A percentile compares a stretch with the other conserved stretches of the same genome.
Conservation (phyloP, 352 stramenopile genomes). For the Pythium pyrilobum region DNA sequence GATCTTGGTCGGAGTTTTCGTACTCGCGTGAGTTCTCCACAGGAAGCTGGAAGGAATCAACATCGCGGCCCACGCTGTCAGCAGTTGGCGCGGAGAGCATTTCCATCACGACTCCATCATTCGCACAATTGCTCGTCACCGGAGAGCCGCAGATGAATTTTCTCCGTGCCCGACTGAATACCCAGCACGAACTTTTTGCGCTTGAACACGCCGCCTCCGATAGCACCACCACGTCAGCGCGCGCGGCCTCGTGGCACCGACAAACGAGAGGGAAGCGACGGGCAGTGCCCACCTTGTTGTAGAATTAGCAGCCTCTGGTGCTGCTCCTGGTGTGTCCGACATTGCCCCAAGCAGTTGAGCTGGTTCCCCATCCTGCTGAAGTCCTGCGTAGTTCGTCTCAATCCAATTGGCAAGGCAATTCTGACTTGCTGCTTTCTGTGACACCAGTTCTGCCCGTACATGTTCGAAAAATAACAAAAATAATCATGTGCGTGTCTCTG, state of each 20-base stretch:
- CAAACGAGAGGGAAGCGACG: background rate
- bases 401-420: too few species aligned
- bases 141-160: conserved; percentile 57
- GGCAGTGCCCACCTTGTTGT: conserved; percentile 42
- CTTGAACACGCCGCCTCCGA: conserved; percentile 54
- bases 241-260: background rate
- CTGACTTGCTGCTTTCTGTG: too few species aligned
- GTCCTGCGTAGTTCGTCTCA: too few species aligned
- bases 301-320: conserved; percentile 63
- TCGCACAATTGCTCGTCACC: conserved; percentile 50
- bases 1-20: conserved; percentile 43
- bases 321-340: conserved; percentile 56
- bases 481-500: too few species aligned
- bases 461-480: too few species aligned
- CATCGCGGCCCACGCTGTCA: too few species aligned
- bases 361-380: conserved; percentile 85
- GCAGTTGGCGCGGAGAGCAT: too few species aligned
- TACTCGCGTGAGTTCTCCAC: conserved; percentile 56
- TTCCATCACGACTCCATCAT: too few species aligned
- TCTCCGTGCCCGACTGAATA: conserved; percentile 53
- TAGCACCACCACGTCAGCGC: background rate
- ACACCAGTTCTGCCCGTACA: too few species aligned
- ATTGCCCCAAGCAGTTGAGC: conserved; percentile 78
- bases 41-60: conserved; percentile 39
- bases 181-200: conserved; percentile 75